Evolutionary conservation across 148 eudicot genomes (phyloP), one percentile per base, ranked within the genome.

Genomic region (Cornus controversa): DNA sequence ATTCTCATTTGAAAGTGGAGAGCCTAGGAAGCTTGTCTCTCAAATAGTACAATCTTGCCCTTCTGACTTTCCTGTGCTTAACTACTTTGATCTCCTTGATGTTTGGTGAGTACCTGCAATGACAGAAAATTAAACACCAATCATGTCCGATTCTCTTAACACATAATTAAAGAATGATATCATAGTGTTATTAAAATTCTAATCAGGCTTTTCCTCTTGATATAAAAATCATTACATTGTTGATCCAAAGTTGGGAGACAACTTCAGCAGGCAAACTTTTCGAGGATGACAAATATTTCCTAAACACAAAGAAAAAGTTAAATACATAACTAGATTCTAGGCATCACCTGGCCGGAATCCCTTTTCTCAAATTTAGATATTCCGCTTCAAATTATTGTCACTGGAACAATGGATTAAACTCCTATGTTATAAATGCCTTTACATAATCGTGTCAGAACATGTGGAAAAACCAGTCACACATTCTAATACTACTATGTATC

Each of bases 1-100:
- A 4, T 66, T 76, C 28, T 89, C 88, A 92, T 65, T 96, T 93
- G 91, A 96, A 93, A 78, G 92, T 89, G 57, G 93, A 93, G 36
- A 93, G 81, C 86, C 95, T 87, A 65, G 98, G 99, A 74, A 96
- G 99, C 89, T 93, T 96, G 75, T 96, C 95, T 80, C 99, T 83
- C 80, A 96, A 85, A 75, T 93, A 96, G 84, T 93, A 96, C 81
- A 96, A 64, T 83, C 89, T 84, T 23, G 99, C 98, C 81, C 97
- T 89, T 67, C 99, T 87, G 50, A 96, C 99, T 86, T 93, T 96
- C 89, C 91, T 76, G 89, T 92, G 98, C 75, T 50, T 77, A 10
- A 93, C 74, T 37, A 96, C 94, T 83, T 82, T 88, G 10, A 96
- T 89, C 82, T 96, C 98, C 79, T 90, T 93, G 81, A 96, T 84